Base-by-base conservation (phyloP, 2,329 filamentous ascomycete genomes). In the Clarireedia hainanense region DNA sequence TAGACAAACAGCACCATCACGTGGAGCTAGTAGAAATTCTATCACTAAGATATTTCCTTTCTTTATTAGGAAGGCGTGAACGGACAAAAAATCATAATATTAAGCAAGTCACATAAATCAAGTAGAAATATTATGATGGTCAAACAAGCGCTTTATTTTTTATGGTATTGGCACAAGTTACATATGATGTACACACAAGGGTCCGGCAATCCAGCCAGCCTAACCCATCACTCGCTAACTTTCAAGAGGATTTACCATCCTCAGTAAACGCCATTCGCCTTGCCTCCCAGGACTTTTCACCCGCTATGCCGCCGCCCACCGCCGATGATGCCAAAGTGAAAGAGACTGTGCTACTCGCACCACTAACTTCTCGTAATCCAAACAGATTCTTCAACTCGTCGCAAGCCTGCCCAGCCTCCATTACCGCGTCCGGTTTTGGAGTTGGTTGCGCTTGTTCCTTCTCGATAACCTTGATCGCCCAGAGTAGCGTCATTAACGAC, bases 401-500 rank as follows among this genome's bases (percentile, higher is more conserved):
- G 49, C 52, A 60, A 57, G 60, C 56, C 61, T 68, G 65, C 58
- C 60, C 63, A 57, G 61, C 61, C 39, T 65, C 61, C 58, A 61
- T 56, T 56, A 62, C 64, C 54, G 60, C 64, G 60, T 65, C 64
- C 63, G 60, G 61, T 24, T 55, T 17, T 55, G 52, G 42, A 50
- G 43, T 17, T 47, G 60, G 49, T 55, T 59, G 51, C 37, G 57
- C 48, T 60, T 56, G 57, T 59, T 67, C 61, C 42, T 55, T 63
- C 54, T 65, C 62, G 39, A 69, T 65, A 42, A 64, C 59, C 52
- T 62, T 54, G 30, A 65, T 68, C 42, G 65, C 63, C 67, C 67
- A 69, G 55, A 64, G 61, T 56, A 69, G 56, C 61, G 67, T 68
- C 63, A 68, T 67, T 52, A 69, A 61, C 53, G 58, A 53, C 57